Evolutionary conservation across 1,284 basidiomycete genomes (phyloP).

Genomic region (Thecaphora thlaspeos): DNA sequence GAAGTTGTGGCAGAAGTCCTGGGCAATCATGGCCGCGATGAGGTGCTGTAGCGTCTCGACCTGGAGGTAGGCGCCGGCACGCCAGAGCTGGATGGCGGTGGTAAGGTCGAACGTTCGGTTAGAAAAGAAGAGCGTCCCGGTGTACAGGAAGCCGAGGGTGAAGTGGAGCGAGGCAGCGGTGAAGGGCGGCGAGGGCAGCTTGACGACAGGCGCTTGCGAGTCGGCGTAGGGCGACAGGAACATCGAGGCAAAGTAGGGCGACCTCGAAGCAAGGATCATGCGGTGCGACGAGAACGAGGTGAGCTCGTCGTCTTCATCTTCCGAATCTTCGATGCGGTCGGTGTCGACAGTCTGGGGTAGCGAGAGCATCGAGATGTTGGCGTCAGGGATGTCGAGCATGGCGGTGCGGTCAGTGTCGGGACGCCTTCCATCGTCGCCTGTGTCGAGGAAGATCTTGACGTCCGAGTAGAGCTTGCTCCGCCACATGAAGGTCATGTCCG

Average conservation of each 20-base stretch:
- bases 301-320: conserved; percentile 35
- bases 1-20: conserved; percentile 52
- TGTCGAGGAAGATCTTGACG: conserved; percentile 40
- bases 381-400: conserved; percentile 38
- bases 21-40: conserved; percentile 34
- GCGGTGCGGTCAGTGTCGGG: background rate
- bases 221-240: conserved; percentile 68
- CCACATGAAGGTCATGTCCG: conserved; percentile 53
- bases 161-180: conserved; percentile 92
- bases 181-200: conserved; percentile 71
- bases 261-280: conserved; percentile 85
- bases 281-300: conserved; percentile 78
- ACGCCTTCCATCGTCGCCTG: conserved; percentile 6
- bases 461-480: conserved; percentile 51
- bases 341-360: conserved; percentile 31
- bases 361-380: conserved; percentile 36
- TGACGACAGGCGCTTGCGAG: conserved; percentile 18
- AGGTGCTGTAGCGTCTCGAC: conserved; percentile 60
- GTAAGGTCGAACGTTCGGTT: conserved; percentile 88
- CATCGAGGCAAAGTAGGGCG: conserved; percentile 78
- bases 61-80: conserved; percentile 76
- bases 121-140: conserved; percentile 87
- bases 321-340: conserved; percentile 17
- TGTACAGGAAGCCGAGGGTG: conserved; percentile 88
- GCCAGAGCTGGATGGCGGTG: conserved; percentile 85